phyloP scores from a whole-genome alignment of 2,329 filamentous ascomycete species.

The Cordyceps militaris region DNA sequence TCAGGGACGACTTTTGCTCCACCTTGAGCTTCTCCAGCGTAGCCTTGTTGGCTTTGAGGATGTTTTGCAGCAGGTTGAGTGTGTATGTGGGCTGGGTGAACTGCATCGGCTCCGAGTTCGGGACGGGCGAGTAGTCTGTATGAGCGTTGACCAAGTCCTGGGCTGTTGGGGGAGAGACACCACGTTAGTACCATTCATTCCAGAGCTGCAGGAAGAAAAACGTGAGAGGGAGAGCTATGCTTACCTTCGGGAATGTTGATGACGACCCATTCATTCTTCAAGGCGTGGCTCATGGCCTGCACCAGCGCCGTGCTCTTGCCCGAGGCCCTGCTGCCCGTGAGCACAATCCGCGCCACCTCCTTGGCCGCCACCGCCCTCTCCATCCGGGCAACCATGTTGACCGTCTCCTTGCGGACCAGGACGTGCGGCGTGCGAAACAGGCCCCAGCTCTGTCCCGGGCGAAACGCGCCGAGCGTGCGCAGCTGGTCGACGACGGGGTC shows the following conservation, averaged over 20 bases:
- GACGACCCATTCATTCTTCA: slow-evolving; percentile 81
- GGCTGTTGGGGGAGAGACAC: slow-evolving; percentile 38
- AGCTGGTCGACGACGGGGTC: slow-evolving; percentile 69
- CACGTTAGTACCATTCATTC: background rate
- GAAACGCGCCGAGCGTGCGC: slow-evolving; percentile 82
- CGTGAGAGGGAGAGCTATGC: slow-evolving; percentile 16
- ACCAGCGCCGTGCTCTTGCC: slow-evolving; percentile 85
- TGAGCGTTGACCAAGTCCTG: slow-evolving; percentile 74
- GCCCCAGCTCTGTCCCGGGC: slow-evolving; percentile 79
- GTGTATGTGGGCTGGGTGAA: slow-evolving; percentile 78
- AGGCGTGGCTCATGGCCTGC: slow-evolving; percentile 75
- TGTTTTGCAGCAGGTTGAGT: slow-evolving; percentile 64
- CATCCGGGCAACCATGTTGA: slow-evolving; percentile 60
- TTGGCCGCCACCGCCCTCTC: slow-evolving; percentile 44
- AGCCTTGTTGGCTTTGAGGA: slow-evolving; percentile 62
- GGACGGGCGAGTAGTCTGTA: slow-evolving; percentile 71
- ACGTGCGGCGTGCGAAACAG: slow-evolving; percentile 77
- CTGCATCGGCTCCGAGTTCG: slow-evolving; percentile 46
- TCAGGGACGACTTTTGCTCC: slow-evolving; percentile 35
- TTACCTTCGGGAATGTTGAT: slow-evolving; percentile 83
- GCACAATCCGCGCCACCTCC: slow-evolving; percentile 54
- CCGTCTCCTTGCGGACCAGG: slow-evolving; percentile 71
- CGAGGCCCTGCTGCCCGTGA: slow-evolving; percentile 65
- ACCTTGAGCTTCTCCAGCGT: slow-evolving; percentile 51
- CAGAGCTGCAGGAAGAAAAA: too few species aligned